Percentiles rank a stretch among this genome's conserved stretches.
Evolutionary conservation across 768 basidiomycete genomes (phyloP).

Genomic region (Postia placenta): DNA sequence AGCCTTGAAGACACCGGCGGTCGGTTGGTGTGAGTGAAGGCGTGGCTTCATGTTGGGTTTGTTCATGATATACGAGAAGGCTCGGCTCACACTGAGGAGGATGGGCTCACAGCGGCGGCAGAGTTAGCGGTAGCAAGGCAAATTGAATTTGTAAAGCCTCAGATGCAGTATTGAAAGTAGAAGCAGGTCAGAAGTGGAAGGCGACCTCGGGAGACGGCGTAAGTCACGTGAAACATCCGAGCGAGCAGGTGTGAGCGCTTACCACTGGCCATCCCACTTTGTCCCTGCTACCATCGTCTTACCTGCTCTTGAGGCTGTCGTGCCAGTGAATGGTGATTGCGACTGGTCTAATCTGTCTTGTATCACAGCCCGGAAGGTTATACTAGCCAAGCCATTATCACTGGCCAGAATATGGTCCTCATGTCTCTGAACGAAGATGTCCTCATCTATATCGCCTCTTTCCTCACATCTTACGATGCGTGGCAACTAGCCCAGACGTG

Average conservation of each 20-base stretch:
- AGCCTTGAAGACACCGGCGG: slow-evolving; percentile 24
- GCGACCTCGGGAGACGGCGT: neutral
- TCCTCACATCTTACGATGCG: neutral
- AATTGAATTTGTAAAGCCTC: too few relatives aligned
- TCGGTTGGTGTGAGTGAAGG: slow-evolving; percentile 8
- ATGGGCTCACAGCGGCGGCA: neutral
- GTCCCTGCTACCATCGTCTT: neutral
- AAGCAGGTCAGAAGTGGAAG: neutral
- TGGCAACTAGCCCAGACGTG: neutral
- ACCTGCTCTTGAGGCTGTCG: neutral
- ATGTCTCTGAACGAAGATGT: neutral
- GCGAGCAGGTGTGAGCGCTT: neutral
- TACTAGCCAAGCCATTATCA: neutral
- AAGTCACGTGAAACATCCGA: neutral
- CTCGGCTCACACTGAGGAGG: neutral
- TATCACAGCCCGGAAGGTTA: neutral
- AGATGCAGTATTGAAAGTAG: too few relatives aligned
- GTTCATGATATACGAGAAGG: slow-evolving; percentile 8
- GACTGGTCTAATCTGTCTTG: neutral
- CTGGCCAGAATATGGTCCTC: too few relatives aligned
- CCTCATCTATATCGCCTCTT: neutral
- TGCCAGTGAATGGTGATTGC: neutral
- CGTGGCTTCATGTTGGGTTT: slow-evolving; percentile 16
- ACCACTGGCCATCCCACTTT: neutral
- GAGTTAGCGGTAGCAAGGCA: too few relatives aligned